Conservation (phyloP, 2,329 filamentous ascomycete genomes). For the Taxawa tesnikishii region DNA sequence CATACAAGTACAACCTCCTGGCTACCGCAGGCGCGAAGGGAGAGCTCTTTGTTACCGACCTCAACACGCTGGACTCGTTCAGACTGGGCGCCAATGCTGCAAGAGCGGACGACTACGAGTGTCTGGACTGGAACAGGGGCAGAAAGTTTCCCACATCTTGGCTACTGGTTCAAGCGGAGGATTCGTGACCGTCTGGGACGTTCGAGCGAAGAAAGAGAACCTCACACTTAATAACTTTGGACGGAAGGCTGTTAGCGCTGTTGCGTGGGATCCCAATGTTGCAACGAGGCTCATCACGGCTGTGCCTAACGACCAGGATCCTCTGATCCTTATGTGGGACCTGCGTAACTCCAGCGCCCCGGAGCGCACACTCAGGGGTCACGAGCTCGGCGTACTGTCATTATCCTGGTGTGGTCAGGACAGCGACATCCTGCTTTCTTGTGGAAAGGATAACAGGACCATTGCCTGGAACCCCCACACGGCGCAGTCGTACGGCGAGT, state of each 20-base stretch:
- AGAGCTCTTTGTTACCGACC: constrained; percentile 89
- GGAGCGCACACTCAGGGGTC: constrained; percentile 76
- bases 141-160: constrained; percentile 86
- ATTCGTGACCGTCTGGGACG: constrained; percentile 96
- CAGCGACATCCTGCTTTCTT: constrained; percentile 76
- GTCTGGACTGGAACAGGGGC: constrained; percentile 86
- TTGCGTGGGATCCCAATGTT: constrained; percentile 93
- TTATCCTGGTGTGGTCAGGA: constrained; percentile 94
- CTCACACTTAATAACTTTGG: constrained; percentile 82
- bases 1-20: constrained; percentile 76
- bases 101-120: constrained; percentile 89
- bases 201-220: constrained; percentile 96
- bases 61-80: constrained; percentile 86
- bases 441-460: constrained; percentile 91
- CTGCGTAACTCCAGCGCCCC: constrained; percentile 91
- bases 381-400: constrained; percentile 86
- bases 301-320: constrained; percentile 77
- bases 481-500: constrained; percentile 77
- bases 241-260: constrained; percentile 84
- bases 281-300: constrained; percentile 88
- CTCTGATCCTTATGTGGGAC: constrained; percentile 87
- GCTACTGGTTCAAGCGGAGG: constrained; percentile 87
- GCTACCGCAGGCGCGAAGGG: constrained; percentile 90
- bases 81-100: constrained; percentile 78
- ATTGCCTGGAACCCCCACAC: constrained; percentile 94